phyloP scores from a whole-genome alignment of 177 flowering plant species.

The Vitis hybrid region DNA sequence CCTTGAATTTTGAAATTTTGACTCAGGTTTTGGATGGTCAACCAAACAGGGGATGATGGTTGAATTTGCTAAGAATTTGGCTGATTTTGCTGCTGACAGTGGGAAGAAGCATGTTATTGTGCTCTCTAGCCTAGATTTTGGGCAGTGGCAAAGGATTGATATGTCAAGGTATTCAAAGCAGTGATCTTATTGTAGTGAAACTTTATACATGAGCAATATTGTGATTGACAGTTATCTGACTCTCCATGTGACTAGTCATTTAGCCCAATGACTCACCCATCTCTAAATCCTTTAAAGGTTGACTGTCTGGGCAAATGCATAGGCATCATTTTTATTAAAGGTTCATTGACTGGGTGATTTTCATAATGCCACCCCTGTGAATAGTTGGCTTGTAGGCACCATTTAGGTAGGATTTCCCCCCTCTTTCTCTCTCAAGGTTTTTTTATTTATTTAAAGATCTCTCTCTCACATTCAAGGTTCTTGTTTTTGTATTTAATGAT shows the following conservation, averaged over 20 bases:
- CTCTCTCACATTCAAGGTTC: not conserved
- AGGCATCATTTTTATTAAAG: too few species aligned
- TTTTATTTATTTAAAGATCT: too few species aligned
- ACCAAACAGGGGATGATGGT: slow-evolving; percentile 75
- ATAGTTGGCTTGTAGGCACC: too few species aligned
- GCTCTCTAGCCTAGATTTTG: slow-evolving; percentile 89
- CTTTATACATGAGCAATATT: not conserved
- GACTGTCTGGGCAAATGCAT: too few species aligned
- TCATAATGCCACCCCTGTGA: too few species aligned
- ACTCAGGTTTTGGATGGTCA: not conserved
- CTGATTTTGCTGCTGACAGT: slow-evolving; percentile 64
- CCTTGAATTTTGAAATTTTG: not conserved
- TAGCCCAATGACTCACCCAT: too few species aligned
- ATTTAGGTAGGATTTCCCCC: too few species aligned
- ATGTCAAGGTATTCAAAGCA: slow-evolving; percentile 53
- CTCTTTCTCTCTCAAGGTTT: too few species aligned
- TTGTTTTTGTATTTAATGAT: not conserved
- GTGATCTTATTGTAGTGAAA: not conserved
- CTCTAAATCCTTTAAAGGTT: too few species aligned
- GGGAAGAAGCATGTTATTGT: slow-evolving; percentile 82
- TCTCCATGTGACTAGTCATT: not conserved
- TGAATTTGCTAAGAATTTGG: slow-evolving; percentile 78
- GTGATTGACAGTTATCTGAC: not conserved
- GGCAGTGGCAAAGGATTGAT: slow-evolving; percentile 65
- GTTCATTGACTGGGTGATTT: too few species aligned